Conservation (phyloP, 2,329 filamentous ascomycete genomes). For the Fusarium virguliforme region DNA sequence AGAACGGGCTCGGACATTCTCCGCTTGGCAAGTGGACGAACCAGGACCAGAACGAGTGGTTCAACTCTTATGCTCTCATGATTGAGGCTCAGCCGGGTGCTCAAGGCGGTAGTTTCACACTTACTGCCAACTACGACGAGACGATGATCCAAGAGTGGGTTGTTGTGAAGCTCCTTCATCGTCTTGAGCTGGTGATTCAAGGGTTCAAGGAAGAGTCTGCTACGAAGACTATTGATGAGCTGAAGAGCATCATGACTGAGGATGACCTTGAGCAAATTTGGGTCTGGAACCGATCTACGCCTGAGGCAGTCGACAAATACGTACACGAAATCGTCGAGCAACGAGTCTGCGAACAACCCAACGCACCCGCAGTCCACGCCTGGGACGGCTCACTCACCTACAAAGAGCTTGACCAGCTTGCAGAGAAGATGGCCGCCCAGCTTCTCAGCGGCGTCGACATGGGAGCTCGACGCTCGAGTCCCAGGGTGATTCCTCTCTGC, state of each 20-base stretch:
- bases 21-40: slow-evolving; percentile 4
- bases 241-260: background rate
- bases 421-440: background rate
- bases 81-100: background rate
- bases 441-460: background rate
- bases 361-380: background rate
- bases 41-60: slow-evolving; percentile 13
- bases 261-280: background rate
- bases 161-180: background rate
- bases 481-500: slow-evolving; percentile 27
- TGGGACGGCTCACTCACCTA: slow-evolving; percentile 34
- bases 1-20: background rate
- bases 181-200: background rate
- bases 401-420: background rate
- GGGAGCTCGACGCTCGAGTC: background rate
- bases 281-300: background rate
- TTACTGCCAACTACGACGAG: background rate
- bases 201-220: background rate
- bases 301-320: background rate
- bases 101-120: background rate
- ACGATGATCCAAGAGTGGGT: background rate
- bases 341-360: background rate
- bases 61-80: slow-evolving; percentile 6
- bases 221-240: background rate
- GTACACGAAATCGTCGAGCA: background rate